Conservation (phyloP, 2,329 filamentous ascomycete species). For the Uncinocarpus reesii region DNA sequence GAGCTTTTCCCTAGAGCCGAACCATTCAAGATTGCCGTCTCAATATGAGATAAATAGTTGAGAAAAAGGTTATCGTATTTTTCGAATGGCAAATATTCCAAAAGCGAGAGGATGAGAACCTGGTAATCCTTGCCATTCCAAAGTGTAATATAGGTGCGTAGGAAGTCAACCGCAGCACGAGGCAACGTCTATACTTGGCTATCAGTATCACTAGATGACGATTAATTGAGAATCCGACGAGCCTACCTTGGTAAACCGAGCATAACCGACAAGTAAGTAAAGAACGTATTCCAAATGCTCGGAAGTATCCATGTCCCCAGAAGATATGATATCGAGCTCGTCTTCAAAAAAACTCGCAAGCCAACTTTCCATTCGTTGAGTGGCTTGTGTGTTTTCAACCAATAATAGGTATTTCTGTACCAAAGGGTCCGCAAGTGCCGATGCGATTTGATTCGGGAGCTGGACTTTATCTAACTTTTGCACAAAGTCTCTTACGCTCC, state of each 20-base stretch:
- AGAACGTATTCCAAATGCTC: constrained; percentile 30
- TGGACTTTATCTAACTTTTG: constrained; percentile 67
- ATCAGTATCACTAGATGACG: constrained; percentile 1
- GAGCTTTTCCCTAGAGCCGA: constrained; percentile 44
- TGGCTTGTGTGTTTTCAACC: constrained; percentile 48
- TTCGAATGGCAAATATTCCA: constrained; percentile 27
- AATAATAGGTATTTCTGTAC: constrained; percentile 64
- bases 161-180: constrained; percentile 25
- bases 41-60: constrained; percentile 32
- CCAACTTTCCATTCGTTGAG: constrained; percentile 31
- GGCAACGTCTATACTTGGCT: constrained; percentile 23
- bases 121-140: constrained; percentile 55
- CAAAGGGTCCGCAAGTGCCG: constrained; percentile 63
- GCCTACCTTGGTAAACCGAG: constrained; percentile 31
- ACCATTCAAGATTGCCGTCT: constrained; percentile 32
- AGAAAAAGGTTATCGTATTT: constrained; percentile 28
- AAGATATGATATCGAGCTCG: constrained; percentile 27
- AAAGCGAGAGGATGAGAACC: constrained; percentile 31
- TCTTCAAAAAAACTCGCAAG: constrained; percentile 32
- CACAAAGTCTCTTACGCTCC: constrained; percentile 59
- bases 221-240: background rate
- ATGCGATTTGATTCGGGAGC: constrained; percentile 69
- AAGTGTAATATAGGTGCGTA: constrained; percentile 43
- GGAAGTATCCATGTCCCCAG: constrained; percentile 32
- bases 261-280: constrained; percentile 27